Evolutionary conservation across 2,329 filamentous ascomycete genomes (phyloP).

Genomic region (Sordariomycetes sp.): DNA sequence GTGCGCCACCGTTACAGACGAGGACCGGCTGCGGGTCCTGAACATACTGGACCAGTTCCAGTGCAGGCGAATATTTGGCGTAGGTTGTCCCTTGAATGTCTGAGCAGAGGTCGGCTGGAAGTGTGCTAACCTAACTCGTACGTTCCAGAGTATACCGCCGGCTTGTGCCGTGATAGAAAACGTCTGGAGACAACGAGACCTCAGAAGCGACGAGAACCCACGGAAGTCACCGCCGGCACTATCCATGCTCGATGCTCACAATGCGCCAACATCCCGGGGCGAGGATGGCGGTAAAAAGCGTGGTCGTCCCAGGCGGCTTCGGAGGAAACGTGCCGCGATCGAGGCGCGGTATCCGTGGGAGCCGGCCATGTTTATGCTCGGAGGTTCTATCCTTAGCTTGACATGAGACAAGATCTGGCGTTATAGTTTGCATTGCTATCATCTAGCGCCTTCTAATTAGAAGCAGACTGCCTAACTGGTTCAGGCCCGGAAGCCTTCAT

Average conservation of each 20-base stretch:
- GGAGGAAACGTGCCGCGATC: background rate
- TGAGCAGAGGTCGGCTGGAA: background rate
- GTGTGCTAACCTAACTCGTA: background rate
- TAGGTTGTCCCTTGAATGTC: background rate
- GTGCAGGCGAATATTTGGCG: background rate
- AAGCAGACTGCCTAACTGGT: background rate
- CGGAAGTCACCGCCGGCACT: background rate
- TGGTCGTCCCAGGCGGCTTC: background rate
- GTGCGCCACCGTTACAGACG: background rate
- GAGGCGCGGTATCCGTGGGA: background rate
- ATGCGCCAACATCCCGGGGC: too few species aligned
- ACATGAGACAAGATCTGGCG: background rate
- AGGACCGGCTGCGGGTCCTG: background rate
- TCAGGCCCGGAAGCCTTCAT: too few species aligned
- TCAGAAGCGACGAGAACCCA: background rate
- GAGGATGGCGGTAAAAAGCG: too few species aligned
- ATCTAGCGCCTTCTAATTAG: background rate
- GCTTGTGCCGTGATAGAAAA: background rate
- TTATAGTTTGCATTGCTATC: background rate
- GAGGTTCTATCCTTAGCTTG: background rate
- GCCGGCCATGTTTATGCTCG: background rate
- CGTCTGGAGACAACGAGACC: background rate
- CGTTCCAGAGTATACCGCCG: background rate
- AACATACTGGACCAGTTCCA: background rate
- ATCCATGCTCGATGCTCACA: background rate